Evolutionary conservation across 2,329 filamentous ascomycete genomes (phyloP).

Genomic region (Fusarium equiseti): DNA sequence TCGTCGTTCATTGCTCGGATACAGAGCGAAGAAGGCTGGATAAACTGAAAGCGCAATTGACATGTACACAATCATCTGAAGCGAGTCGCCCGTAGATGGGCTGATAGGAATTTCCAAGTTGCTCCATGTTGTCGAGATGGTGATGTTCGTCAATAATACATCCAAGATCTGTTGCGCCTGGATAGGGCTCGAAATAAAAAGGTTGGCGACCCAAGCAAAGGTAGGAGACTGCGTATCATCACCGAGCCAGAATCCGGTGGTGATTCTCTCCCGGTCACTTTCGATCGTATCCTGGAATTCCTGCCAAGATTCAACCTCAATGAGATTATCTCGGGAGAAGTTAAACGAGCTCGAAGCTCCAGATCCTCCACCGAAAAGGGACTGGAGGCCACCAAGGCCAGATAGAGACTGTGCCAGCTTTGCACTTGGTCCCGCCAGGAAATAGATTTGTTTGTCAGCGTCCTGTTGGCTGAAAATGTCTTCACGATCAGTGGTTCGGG

Average conservation of each 20-base stretch:
- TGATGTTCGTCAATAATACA: conserved; percentile 73
- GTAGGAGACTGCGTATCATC: conserved; percentile 70
- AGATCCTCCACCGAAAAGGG: background rate
- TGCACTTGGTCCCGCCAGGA: conserved; percentile 53
- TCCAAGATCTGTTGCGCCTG: conserved; percentile 75
- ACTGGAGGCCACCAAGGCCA: conserved; percentile 32
- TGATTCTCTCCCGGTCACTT: conserved; percentile 73
- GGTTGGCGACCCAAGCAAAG: conserved; percentile 77
- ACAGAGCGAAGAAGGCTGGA: conserved; percentile 88
- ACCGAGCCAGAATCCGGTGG: conserved; percentile 82
- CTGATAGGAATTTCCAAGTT: conserved; percentile 81
- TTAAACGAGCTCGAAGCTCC: background rate
- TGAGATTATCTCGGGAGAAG: conserved; percentile 17
- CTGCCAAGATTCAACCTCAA: conserved; percentile 71
- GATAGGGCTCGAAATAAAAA: conserved; percentile 68
- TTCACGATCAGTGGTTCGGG: conserved; percentile 53
- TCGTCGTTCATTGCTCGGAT: conserved; percentile 86
- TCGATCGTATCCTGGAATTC: conserved; percentile 77
- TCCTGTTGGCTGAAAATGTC: conserved; percentile 55
- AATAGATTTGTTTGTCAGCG: conserved; percentile 39
- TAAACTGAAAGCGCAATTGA: conserved; percentile 81
- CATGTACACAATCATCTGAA: conserved; percentile 87
- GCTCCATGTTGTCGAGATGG: conserved; percentile 78
- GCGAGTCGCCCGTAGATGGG: conserved; percentile 75
- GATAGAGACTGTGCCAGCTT: conserved; percentile 52